Evolutionary conservation across 2,329 filamentous ascomycete genomes (phyloP), one percentile per base, ranked within the genome.

Genomic region (Diaporthe velutina): DNA sequence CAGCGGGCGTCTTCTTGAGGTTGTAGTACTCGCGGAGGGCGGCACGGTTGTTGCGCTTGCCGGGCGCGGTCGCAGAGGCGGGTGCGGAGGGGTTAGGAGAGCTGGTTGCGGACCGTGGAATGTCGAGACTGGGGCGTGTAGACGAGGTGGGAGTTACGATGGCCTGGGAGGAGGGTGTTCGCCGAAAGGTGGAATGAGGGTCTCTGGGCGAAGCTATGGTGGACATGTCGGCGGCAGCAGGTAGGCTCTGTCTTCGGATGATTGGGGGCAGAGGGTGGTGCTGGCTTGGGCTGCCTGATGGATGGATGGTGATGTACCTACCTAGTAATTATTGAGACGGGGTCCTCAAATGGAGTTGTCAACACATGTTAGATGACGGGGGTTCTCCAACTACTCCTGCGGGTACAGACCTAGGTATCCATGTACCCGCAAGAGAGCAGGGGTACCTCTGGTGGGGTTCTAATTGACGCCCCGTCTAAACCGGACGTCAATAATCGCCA

Each of bases 11-110:
- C 77, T 86, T 86, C 78, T 92, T 93, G 67, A 98, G 89, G 81
- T 97, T 97, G 85, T 98, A 98, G 87, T 98, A 98, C 81, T 98
- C 95, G 79, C 97, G 93, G 28, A 98, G 89, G 9, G 96, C 96
- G 73, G 93, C 91, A 77, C 96, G 94, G 85, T 98, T 98, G 76
- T 93, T 86, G 73, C 88, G 87, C 77, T 86, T 88, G 76, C 77
- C 77, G 73, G 77, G 76, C 10, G 80, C 73, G 74, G 82, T 73
- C 33, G 70, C 54, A 33, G 73, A 45, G n/a, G 45, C 58, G 40
- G 55, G 64, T 54, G 64, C 48, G 9, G 64, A 68, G 72, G 82
- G 84, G 79, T 86, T 86, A 75, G 89, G 90, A 1, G 90, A 93
- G 74, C 84, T 85, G 76, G 90, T 85, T 76, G 86, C 89, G 75